A percentile compares a stretch with the other conserved stretches of the same genome.
Conservation (phyloP, 1,284 basidiomycete species). For the Stereum hirsutum region DNA sequence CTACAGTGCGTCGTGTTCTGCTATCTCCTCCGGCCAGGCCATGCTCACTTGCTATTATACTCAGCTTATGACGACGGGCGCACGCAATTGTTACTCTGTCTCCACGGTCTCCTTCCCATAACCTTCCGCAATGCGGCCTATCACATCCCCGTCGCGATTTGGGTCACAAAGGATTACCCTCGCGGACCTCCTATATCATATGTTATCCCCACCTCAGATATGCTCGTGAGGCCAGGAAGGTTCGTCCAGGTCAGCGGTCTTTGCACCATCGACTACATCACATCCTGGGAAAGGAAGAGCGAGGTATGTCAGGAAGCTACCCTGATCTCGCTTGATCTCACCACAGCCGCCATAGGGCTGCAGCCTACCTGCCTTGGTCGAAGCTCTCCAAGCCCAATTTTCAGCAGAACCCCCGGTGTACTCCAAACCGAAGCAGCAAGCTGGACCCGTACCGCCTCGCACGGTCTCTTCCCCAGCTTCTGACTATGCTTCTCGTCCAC, state of each 20-base stretch:
- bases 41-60: conserved; percentile 11
- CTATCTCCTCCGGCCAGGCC: conserved; percentile 7
- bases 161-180: conserved; percentile 83
- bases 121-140: conserved; percentile 71
- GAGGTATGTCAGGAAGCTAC: conserved; percentile 49
- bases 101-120: conserved; percentile 91
- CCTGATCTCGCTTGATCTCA: conserved; percentile 11
- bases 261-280: conserved; percentile 60
- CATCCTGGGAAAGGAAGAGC: conserved; percentile 74
- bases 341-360: conserved; percentile 43
- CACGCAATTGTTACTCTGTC: conserved; percentile 80
- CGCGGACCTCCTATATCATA: conserved; percentile 80
- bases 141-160: conserved; percentile 90
- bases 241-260: conserved; percentile 81
- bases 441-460: conserved; percentile 13
- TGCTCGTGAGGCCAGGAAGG: conserved; percentile 77
- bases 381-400: conserved; percentile 75
- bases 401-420: conserved; percentile 86
- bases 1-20: conserved; percentile 57
- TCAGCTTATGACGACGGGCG: conserved; percentile 91
- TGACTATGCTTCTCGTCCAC: conserved; percentile 12
- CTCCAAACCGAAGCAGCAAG: conserved; percentile 56
- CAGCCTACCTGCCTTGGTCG: conserved; percentile 54
- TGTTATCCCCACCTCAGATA: conserved; percentile 89
- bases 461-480: conserved; percentile 11